Evolutionary conservation across 345 rosid genomes (phyloP).

Genomic region (Populus deltoides): DNA sequence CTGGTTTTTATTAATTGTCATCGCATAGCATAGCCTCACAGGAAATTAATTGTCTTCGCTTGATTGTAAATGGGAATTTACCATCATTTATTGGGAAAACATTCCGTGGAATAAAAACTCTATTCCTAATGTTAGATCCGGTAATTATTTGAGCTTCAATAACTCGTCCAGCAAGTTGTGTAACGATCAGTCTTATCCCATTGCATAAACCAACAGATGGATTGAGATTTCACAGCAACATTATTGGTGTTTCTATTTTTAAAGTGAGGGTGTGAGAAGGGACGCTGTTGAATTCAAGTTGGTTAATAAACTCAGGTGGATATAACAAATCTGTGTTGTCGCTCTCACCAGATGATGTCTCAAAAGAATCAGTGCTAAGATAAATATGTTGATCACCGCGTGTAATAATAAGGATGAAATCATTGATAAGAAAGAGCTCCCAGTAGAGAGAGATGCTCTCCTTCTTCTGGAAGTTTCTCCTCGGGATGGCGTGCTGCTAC

Average conservation of each 20-base stretch:
- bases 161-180: background rate
- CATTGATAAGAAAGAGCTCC: too few species aligned
- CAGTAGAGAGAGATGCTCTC: too few species aligned
- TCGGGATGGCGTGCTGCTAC: too few species aligned
- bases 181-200: background rate
- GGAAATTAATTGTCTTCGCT: background rate
- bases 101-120: background rate
- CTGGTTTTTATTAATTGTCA: background rate
- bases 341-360: too few species aligned
- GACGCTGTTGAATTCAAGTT: background rate
- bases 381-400: background rate
- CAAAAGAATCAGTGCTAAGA: background rate
- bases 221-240: slow-evolving; percentile 7
- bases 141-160: background rate
- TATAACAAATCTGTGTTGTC: background rate
- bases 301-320: slow-evolving; percentile 6
- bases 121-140: background rate
- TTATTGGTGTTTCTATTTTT: background rate
- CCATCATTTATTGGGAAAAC: background rate
- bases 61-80: background rate
- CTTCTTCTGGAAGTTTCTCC: too few species aligned
- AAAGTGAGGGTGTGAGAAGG: background rate
- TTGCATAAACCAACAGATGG: background rate
- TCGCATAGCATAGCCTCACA: background rate
- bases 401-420: background rate